Conservation (phyloP, 805 yeast genomes). For the Hemisphaericaspora nanyangensis region DNA sequence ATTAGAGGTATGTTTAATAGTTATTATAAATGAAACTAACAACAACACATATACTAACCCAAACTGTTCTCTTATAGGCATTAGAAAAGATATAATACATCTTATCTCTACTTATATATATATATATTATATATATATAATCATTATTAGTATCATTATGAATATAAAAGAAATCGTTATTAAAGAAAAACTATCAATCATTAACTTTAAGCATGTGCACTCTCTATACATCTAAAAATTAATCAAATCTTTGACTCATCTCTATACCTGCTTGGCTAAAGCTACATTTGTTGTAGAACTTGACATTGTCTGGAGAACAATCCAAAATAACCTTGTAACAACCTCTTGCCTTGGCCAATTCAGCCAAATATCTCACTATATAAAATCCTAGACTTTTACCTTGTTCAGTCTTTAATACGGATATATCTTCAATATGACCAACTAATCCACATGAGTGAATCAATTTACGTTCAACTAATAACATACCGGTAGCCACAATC, state of each 20-base stretch:
- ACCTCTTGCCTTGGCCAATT: slow-evolving; percentile 55
- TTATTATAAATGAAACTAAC: not conserved
- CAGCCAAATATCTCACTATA: slow-evolving; percentile 59
- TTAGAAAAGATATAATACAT: slow-evolving; percentile 26
- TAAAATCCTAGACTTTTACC: slow-evolving; percentile 77
- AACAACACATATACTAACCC: not conserved
- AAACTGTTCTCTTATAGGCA: slow-evolving; percentile 19
- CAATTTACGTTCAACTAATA: slow-evolving; percentile 74
- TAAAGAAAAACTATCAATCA: too few relatives aligned
- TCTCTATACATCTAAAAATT: slow-evolving; percentile 1
- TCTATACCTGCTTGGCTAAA: slow-evolving; percentile 61
- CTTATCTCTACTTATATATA: not conserved
- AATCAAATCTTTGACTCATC: slow-evolving; percentile 37
- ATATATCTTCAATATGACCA: slow-evolving; percentile 94
- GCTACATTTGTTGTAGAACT: slow-evolving; percentile 88
- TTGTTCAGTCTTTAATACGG: slow-evolving; percentile 70
- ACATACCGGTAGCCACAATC: slow-evolving; percentile 81
- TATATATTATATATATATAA: not conserved
- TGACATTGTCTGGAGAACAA: slow-evolving; percentile 78
- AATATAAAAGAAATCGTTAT: too few relatives aligned
- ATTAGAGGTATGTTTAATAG: slow-evolving; percentile 50
- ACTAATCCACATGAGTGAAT: slow-evolving; percentile 83
- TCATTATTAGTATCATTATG: too few relatives aligned
- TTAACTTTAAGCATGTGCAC: not conserved
- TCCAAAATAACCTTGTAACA: slow-evolving; percentile 90